phyloP scores from a whole-genome alignment of 352 stramenopile genomes.

The Phytophthora pseudosyringae region DNA sequence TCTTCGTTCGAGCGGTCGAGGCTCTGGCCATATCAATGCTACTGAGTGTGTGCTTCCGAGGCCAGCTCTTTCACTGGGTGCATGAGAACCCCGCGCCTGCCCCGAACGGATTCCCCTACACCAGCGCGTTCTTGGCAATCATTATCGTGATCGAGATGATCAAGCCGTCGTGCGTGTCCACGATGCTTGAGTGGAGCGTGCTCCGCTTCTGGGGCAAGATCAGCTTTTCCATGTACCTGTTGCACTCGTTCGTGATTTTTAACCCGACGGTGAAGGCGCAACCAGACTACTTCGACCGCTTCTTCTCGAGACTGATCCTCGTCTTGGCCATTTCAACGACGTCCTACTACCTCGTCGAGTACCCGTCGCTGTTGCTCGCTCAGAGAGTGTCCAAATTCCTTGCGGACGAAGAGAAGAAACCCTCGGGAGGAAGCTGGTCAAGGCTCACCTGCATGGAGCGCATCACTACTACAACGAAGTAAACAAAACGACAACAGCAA shows the following conservation, averaged over 20 bases:
- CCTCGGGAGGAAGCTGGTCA: background rate
- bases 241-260: conserved; percentile 32
- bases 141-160: conserved; percentile 37
- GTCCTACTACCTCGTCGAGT: conserved; percentile 53
- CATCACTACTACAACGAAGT: conserved; percentile 5
- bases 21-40: conserved; percentile 26
- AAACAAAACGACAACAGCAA: background rate
- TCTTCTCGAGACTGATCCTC: conserved; percentile 42
- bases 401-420: conserved; percentile 19
- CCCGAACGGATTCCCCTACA: conserved; percentile 28
- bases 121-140: conserved; percentile 25
- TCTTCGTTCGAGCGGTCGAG: conserved; percentile 33
- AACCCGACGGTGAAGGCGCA: conserved; percentile 20
- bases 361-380: conserved; percentile 49
- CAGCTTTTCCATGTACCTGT: conserved; percentile 35
- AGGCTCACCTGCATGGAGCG: conserved; percentile 9
- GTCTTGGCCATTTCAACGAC: conserved; percentile 31
- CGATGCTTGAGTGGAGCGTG: conserved; percentile 31
- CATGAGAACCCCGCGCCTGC: conserved; percentile 24
- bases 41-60: conserved; percentile 36
- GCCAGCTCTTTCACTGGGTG: conserved; percentile 33
- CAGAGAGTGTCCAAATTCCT: conserved; percentile 22
- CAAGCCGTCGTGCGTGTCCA: conserved; percentile 27
- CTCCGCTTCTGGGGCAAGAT: conserved; percentile 36
- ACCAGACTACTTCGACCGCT: conserved; percentile 38